Evolutionary conservation across 1,284 basidiomycete genomes (phyloP), one percentile per base, ranked within the genome.

Genomic region (Phellopilus nigrolimitatus): DNA sequence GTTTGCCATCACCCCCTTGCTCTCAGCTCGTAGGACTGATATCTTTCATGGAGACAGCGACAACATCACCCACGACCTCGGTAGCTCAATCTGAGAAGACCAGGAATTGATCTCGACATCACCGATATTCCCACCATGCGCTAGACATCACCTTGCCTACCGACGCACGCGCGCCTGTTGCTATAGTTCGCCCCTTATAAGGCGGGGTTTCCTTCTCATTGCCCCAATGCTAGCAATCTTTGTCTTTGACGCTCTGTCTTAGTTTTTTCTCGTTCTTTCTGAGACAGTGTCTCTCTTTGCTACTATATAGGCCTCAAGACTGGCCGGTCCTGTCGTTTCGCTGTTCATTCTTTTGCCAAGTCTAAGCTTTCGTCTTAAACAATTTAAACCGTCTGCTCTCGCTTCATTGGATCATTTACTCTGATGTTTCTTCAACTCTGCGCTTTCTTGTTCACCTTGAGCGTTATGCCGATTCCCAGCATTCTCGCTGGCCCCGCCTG

Each of bases 401-500:
- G 5, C 49, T 57, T 47, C 49, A 79, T 79, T 76, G 28, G 6
- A 6, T 6, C 6, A 30, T 30, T 12, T 12, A 30, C 28, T 12
- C 12, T 7, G 28, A 61, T 68, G 59, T 72, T 64, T 57, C 62
- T 76, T 47, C 53, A 64, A 51, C 60, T 64, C 59, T 49, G 58
- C 25, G 64, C 68, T 47, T 51, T 79, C 52, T 58, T 72, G 45
- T 58, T 76, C 49, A 64, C 68, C 56, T 61, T 63, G 52, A 54
- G 72, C 56, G 68, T 52, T 8, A 19, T 44, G 36, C 42, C 63
- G 38, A 51, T 60, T 43, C 58, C 64, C 7, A 57, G 57, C 38
- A 62, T 54, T 28, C 33, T 61, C 21, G 79, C 79, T 59, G 75
- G 75, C 47, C 78, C 79, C 25, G 71, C 74, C 17, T 78, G 77